Base-by-base conservation (phyloP, 2,329 filamentous ascomycete genomes). In the Lecanoromycetidae sp. region DNA sequence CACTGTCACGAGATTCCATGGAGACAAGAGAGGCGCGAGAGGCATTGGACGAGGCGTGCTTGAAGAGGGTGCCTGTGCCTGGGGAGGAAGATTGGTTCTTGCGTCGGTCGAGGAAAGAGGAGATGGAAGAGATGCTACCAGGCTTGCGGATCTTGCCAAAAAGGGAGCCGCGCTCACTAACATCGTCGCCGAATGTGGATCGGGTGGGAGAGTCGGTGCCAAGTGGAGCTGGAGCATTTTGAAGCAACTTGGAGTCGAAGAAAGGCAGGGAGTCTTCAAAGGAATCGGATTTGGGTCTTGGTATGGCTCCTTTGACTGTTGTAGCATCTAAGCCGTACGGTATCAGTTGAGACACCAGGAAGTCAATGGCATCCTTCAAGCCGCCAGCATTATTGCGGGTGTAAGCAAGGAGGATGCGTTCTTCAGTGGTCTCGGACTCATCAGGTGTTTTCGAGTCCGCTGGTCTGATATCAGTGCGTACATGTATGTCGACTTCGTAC, bases 311-410 rank as follows among this genome's bases (percentile, higher is more conserved):
- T 64, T 93, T 93, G 59, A 96, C 80, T 34, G 87, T 81, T 48
- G 77, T 84, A 8, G 82, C 77, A 58, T 96, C 87, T n/a, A 95
- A 78, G n/a, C 85, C 84, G 38, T 87, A 83, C 36, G 85, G 82
- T 23, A 93, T 84, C 52, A 96, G 77, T 52, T 87, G 80, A 35
- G 85, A 80, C 57, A 91, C 83, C 56, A 98, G 71, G 62, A 93
- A 94, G 58, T 98, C 91, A 58, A 96, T 91, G 39, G 91, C 91
- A 66, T 98, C 91, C 57, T 91, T 87, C 19, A 98, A 76, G 3
- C 87, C 90, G 46, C 91, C 91, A 35, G 90, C 88, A 59, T 96
- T 96, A 72, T 98, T 96, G 54, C 90, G 84, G 35, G 91, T 98
- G 64, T 96, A 94, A 44, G 80, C 80, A 70, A 85, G 86, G 29